A percentile compares a stretch with the other conserved stretches of the same genome.
These are phyloP conservation scores for Pinus tabuliformis DNA, from an alignment of 75 land plant genomes.

Conservation along the genomic window DNA sequence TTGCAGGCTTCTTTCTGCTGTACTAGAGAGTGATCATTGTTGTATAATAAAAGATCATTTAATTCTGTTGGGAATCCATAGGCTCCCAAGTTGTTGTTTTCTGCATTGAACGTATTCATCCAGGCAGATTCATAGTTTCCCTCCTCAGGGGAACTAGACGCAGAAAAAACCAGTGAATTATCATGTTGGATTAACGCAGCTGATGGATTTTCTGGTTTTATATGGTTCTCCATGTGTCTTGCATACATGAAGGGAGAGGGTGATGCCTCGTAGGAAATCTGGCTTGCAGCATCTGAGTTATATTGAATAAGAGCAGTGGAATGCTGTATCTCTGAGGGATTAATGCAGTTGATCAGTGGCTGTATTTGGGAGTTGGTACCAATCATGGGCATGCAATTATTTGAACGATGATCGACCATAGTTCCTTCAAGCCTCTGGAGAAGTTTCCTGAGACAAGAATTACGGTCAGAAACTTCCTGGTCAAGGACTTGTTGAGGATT, in stretches of 20 bases:
- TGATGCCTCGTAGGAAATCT: background rate
- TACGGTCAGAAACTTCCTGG: background rate
- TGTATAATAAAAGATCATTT: background rate
- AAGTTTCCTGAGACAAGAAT: slow-evolving; percentile 6
- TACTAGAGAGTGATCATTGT: background rate
- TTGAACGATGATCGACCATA: slow-evolving; percentile 5
- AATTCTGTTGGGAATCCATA: background rate
- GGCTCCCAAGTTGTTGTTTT: background rate
- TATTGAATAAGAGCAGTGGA: background rate
- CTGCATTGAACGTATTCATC: background rate
- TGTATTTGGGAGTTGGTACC: background rate
- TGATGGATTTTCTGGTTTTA: slow-evolving; percentile 4
- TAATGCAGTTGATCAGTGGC: background rate
- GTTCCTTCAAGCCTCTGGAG: slow-evolving; percentile 1
- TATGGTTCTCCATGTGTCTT: background rate
- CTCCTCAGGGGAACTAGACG: slow-evolving; percentile 5
- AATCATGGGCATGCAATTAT: background rate
- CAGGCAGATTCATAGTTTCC: background rate
- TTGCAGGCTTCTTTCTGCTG: background rate
- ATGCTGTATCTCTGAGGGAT: background rate
- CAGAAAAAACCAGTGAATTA: slow-evolving; percentile 5
- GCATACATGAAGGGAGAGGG: background rate
- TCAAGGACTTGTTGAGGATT: slow-evolving; percentile 7
- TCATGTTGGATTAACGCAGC: background rate
- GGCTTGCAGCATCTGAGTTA: too few relatives aligned